A percentile compares a stretch with the other conserved stretches of the same genome.
Evolutionary conservation across 2,329 filamentous ascomycete species (phyloP).

Genomic region (Pseudocercospora eumusae): DNA sequence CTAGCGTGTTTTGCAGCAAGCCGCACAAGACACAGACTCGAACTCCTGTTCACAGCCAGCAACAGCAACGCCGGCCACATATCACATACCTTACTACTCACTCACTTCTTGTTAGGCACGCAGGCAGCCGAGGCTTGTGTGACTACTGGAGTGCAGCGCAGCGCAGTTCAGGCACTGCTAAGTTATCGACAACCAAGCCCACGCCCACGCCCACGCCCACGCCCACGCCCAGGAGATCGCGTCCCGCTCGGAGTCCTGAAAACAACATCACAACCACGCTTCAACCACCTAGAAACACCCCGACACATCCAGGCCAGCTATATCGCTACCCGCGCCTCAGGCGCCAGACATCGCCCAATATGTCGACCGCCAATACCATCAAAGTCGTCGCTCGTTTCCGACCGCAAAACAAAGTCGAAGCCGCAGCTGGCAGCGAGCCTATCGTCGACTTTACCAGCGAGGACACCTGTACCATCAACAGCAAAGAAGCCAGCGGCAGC

Average conservation of each 20-base stretch:
- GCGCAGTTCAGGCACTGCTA: background rate
- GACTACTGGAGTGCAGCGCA: background rate
- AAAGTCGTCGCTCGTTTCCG: slow-evolving; percentile 94
- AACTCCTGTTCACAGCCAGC: background rate
- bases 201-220: no score
- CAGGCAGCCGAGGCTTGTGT: slow-evolving; percentile 5
- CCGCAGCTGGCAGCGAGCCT: slow-evolving; percentile 84
- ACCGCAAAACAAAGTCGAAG: slow-evolving; percentile 93
- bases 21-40: background rate
- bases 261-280: slow-evolving; percentile 4
- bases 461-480: slow-evolving; percentile 88
- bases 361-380: slow-evolving; percentile 41
- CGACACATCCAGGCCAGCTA: slow-evolving; percentile 3
- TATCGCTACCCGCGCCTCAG: slow-evolving; percentile 11
- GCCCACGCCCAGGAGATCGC: background rate
- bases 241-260: slow-evolving; percentile 2
- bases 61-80: background rate
- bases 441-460: slow-evolving; percentile 87
- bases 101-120: background rate
- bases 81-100: no score
- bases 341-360: slow-evolving; percentile 20
- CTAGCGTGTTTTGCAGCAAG: background rate
- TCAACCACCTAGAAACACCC: slow-evolving; percentile 1
- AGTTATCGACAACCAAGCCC: no score
- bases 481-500: slow-evolving; percentile 71